phyloP scores from a whole-genome alignment of 352 stramenopile species.

The Globisporangium irregulare region DNA sequence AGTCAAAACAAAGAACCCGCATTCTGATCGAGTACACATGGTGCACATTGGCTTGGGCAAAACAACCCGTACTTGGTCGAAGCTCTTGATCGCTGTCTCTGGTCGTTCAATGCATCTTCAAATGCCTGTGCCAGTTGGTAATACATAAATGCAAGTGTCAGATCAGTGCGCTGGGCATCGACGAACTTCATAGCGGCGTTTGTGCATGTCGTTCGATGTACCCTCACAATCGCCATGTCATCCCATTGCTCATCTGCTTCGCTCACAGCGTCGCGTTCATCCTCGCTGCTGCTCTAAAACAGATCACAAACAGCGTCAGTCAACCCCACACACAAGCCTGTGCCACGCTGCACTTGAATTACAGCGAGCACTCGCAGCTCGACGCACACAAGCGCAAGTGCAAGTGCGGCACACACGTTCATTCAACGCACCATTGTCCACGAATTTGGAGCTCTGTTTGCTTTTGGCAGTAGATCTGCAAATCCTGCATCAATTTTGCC shows the following conservation, averaged over 20 bases:
- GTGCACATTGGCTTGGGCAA: background rate
- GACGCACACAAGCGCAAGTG: background rate
- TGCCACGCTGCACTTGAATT: too few species aligned
- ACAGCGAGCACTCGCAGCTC: background rate
- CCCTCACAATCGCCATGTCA: constrained; percentile 78
- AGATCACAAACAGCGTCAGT: background rate
- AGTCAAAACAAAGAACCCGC: background rate
- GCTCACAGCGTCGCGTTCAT: constrained; percentile 21
- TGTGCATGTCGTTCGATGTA: constrained; percentile 19
- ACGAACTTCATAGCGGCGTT: background rate
- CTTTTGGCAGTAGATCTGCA: background rate
- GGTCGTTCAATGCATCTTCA: constrained; percentile 59
- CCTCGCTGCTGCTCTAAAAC: constrained; percentile 44
- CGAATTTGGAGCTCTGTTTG: background rate
- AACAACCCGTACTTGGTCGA: constrained; percentile 4
- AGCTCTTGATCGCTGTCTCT: constrained; percentile 21
- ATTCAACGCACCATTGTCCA: background rate
- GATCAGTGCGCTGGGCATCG: background rate
- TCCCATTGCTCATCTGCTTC: constrained; percentile 65
- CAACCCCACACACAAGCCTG: background rate
- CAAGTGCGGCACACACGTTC: background rate
- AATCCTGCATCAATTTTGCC: background rate
- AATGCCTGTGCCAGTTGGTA: constrained; percentile 41
- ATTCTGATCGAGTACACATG: background rate
- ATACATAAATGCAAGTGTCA: background rate